Conservation (phyloP, 169 alveolate genomes). For the Perkinsus olseni region DNA sequence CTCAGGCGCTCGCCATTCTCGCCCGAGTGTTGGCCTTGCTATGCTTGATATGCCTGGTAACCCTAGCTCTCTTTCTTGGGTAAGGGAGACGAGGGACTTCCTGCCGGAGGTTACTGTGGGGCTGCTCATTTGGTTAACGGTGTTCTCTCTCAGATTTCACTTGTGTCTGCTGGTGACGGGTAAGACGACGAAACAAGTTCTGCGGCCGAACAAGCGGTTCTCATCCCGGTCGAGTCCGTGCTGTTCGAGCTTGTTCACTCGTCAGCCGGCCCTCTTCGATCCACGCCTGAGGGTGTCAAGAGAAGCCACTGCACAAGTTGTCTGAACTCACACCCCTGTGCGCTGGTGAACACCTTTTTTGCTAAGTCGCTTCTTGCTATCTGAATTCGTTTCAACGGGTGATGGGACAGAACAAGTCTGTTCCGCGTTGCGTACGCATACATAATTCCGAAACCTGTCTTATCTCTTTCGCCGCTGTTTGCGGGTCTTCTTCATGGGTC, state of each 20-base stretch:
- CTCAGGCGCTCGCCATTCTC: not conserved
- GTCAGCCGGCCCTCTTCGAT: not conserved
- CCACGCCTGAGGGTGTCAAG: not conserved
- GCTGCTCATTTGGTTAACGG: too few species aligned
- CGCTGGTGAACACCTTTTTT: not conserved
- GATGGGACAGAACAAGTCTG: too few species aligned
- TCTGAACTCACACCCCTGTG: not conserved
- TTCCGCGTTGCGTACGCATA: too few species aligned
- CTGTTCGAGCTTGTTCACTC: not conserved
- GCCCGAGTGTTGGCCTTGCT: not conserved
- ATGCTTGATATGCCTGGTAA: not conserved
- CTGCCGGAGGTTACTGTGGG: too few species aligned
- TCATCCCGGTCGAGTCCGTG: not conserved
- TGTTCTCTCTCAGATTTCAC: not conserved
- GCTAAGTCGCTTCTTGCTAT: not conserved
- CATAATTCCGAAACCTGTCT: too few species aligned
- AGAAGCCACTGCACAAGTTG: not conserved
- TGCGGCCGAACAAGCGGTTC: not conserved
- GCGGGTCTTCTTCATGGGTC: slow-evolving; percentile 48
- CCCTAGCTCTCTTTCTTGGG: not conserved
- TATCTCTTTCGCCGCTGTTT: too few species aligned
- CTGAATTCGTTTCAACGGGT: too few species aligned
- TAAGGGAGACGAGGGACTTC: not conserved
- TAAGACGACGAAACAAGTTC: not conserved
- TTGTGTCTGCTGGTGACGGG: not conserved